phyloP scores from a whole-genome alignment of 2,329 filamentous ascomycete species.

The Fusarium miscanthi region DNA sequence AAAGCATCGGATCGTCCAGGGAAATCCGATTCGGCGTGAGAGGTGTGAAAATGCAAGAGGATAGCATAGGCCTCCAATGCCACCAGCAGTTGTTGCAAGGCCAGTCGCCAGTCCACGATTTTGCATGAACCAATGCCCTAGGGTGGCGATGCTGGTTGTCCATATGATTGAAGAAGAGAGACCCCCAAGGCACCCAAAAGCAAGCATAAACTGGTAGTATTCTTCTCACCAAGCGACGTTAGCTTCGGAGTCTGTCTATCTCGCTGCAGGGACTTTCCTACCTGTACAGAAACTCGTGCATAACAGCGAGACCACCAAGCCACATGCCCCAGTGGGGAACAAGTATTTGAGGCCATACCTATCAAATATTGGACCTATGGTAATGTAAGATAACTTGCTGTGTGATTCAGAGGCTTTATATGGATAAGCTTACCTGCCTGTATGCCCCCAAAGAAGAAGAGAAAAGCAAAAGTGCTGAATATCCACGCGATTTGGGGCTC shows the following conservation, averaged over 20 bases:
- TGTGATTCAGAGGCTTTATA: neutral
- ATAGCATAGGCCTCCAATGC: neutral
- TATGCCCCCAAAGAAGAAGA: neutral
- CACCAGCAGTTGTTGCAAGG: neutral
- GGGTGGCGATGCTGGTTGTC: neutral
- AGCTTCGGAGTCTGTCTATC: accelerated
- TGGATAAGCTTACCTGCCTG: neutral
- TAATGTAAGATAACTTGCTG: neutral
- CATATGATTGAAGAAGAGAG: neutral
- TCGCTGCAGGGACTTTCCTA: accelerated
- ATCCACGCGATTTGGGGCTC: neutral
- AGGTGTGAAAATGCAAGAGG: neutral
- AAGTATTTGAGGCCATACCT: neutral
- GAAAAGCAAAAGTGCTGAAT: neutral
- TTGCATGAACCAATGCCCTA: neutral
- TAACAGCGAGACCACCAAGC: accelerated
- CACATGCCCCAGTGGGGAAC: neutral
- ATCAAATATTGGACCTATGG: neutral
- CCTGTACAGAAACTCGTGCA: neutral
- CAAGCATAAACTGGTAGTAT: neutral
- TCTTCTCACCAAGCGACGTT: neutral
- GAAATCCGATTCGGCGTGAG: neutral
- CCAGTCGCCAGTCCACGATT: neutral
- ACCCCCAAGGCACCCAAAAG: neutral
- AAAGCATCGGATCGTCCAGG: neutral